Evolutionary conservation across 78 protist genomes (phyloP).

Genomic region (Chrysochromulina parva): DNA sequence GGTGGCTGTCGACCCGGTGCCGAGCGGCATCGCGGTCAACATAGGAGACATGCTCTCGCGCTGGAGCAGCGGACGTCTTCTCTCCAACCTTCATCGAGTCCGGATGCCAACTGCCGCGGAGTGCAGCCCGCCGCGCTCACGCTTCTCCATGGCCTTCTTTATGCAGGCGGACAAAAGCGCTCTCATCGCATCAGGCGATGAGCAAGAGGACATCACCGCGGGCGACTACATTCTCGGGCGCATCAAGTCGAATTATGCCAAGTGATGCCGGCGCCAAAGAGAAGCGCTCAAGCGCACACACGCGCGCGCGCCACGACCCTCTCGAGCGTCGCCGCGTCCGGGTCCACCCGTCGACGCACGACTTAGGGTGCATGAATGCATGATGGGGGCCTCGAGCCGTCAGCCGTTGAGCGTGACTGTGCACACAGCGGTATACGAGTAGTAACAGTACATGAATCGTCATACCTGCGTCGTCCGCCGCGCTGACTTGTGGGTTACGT

Average conservation of each 20-base stretch:
- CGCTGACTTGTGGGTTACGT: no score
- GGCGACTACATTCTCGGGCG: slow-evolving; percentile 16
- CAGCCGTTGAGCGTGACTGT: no score
- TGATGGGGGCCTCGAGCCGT: no score
- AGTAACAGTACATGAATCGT: no score
- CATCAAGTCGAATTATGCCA: not conserved
- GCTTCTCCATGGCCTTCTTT: slow-evolving; percentile 15
- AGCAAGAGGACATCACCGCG: not conserved
- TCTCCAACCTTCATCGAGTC: slow-evolving; percentile 3
- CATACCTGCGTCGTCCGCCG: no score
- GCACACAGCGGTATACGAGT: no score
- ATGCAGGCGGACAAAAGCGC: not conserved
- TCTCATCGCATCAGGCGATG: not conserved
- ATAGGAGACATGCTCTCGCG: slow-evolving; percentile 28
- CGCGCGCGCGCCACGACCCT: no score
- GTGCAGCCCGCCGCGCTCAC: not conserved
- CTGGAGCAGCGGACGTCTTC: not conserved
- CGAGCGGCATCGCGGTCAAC: slow-evolving; percentile 20
- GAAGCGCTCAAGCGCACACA: no score
- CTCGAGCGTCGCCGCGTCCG: no score
- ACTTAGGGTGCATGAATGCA: no score
- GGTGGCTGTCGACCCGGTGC: not conserved
- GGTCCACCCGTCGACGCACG: no score
- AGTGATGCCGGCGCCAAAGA: not conserved
- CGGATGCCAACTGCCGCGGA: not conserved